A percentile compares a stretch with the other conserved stretches of the same genome.
Conservation (phyloP, 2,329 filamentous ascomycete species). For the Pyrenochaeta sp. region DNA sequence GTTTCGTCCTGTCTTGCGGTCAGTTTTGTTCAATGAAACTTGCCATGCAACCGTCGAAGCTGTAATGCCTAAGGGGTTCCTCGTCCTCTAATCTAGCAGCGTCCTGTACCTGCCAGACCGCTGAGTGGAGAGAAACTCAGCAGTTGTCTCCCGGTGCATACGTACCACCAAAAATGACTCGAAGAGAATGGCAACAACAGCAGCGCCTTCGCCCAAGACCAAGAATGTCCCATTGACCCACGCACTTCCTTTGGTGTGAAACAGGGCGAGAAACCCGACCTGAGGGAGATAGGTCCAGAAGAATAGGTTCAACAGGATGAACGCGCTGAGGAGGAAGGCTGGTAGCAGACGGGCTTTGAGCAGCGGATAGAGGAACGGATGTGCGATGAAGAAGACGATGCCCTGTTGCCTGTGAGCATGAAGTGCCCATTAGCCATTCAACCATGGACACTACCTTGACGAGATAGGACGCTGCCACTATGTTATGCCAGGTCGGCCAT, state of each 20-base stretch:
- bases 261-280: conserved; percentile 86
- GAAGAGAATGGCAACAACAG: conserved; percentile 65
- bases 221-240: conserved; percentile 89
- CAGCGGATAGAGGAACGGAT: conserved; percentile 83
- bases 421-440: too few species aligned
- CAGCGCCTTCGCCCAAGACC: conserved; percentile 73
- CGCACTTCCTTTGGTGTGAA: conserved; percentile 80
- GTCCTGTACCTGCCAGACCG: too few species aligned
- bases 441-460: too few species aligned
- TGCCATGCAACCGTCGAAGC: too few species aligned
- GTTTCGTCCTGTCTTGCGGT: conserved; percentile 65
- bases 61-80: too few species aligned
- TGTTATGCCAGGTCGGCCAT: conserved; percentile 35
- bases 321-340: conserved; percentile 78
- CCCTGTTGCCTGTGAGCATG: conserved; percentile 59
- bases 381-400: conserved; percentile 79
- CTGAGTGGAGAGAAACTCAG: too few species aligned
- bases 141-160: too few species aligned
- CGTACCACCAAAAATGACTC: conserved; percentile 58
- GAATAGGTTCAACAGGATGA: conserved; percentile 87
- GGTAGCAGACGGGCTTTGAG: conserved; percentile 80
- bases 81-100: too few species aligned
- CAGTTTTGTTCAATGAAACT: not conserved
- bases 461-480: conserved; percentile 37
- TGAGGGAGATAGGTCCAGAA: conserved; percentile 88